Conservation (phyloP, 257 asterid species). For the Nemophila menziesii region DNA sequence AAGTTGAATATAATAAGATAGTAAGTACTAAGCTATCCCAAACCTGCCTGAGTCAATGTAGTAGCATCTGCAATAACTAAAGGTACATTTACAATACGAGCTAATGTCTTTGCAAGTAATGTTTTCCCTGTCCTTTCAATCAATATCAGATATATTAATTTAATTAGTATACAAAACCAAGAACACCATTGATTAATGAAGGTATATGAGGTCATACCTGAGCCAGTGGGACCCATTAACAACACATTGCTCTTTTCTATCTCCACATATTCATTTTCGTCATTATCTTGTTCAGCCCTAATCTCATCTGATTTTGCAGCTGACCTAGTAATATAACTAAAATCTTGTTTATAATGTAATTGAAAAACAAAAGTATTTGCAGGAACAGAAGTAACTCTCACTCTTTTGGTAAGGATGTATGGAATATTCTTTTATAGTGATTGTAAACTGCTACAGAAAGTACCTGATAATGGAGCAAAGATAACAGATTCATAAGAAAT, state of each 20-base stretch:
- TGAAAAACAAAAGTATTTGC: neutral
- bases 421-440: conserved; percentile 74
- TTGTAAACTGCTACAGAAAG: conserved; percentile 92
- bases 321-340: conserved; percentile 31
- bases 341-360: neutral
- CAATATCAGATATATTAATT: conserved; percentile 24
- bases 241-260: conserved; percentile 92
- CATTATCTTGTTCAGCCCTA: conserved; percentile 26
- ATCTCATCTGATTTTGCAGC: conserved; percentile 23
- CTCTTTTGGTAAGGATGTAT: conserved; percentile 38
- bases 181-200: neutral
- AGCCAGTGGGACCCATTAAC: conserved; percentile 91
- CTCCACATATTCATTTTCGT: conserved; percentile 52
- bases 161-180: conserved; percentile 22
- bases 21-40: conserved; percentile 24
- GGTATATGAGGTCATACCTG: conserved; percentile 42
- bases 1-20: too few species aligned
- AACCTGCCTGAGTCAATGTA: conserved; percentile 91
- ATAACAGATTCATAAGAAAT: too few species aligned
- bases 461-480: conserved; percentile 40
- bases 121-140: conserved; percentile 87
- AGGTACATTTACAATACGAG: conserved; percentile 87
- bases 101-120: conserved; percentile 91
- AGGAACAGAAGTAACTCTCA: conserved; percentile 31
- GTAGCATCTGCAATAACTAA: conserved; percentile 90